Evolutionary conservation across 257 asterid genomes (phyloP).

Genomic region (Nemophila menziesii): DNA sequence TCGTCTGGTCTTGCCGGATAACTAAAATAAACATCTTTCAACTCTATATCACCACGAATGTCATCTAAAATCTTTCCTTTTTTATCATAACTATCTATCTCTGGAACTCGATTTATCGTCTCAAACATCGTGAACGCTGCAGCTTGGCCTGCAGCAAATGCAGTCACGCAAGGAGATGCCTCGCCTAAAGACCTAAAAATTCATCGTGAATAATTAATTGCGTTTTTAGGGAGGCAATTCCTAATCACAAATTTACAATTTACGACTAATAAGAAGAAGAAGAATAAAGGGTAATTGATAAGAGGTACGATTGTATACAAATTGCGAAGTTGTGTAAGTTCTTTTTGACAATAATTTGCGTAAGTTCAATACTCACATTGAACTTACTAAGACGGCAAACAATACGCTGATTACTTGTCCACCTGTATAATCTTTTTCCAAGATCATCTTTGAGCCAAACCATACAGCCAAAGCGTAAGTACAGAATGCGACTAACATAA

Average conservation of each 20-base stretch:
- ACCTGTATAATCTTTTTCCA: slow-evolving; percentile 57
- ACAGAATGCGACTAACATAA: slow-evolving; percentile 40
- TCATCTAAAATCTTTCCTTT: slow-evolving; percentile 35
- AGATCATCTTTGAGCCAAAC: slow-evolving; percentile 57
- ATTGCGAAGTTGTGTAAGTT: neutral
- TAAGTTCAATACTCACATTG: slow-evolving; percentile 44
- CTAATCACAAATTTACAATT: too few species aligned
- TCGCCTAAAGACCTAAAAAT: slow-evolving; percentile 56
- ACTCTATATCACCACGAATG: slow-evolving; percentile 45
- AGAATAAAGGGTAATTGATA: too few species aligned
- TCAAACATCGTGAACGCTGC: slow-evolving; percentile 72
- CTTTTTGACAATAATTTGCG: too few species aligned
- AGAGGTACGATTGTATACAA: neutral
- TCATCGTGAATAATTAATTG: too few species aligned
- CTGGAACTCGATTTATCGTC: slow-evolving; percentile 42
- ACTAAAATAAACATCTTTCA: slow-evolving; percentile 40
- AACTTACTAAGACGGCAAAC: slow-evolving; percentile 48
- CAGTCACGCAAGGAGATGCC: slow-evolving; percentile 55
- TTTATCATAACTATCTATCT: slow-evolving; percentile 43
- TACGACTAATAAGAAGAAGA: too few species aligned
- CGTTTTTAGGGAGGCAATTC: too few species aligned
- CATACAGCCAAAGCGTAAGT: slow-evolving; percentile 57
- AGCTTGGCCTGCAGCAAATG: slow-evolving; percentile 61
- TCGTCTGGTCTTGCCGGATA: slow-evolving; percentile 60
- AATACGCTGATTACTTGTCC: slow-evolving; percentile 56